A percentile compares a stretch with the other conserved stretches of the same genome.
These are phyloP conservation scores for Tetradesmus obliquus DNA, from an alignment of 139 green algal genomes.

Conservation along the genomic window DNA sequence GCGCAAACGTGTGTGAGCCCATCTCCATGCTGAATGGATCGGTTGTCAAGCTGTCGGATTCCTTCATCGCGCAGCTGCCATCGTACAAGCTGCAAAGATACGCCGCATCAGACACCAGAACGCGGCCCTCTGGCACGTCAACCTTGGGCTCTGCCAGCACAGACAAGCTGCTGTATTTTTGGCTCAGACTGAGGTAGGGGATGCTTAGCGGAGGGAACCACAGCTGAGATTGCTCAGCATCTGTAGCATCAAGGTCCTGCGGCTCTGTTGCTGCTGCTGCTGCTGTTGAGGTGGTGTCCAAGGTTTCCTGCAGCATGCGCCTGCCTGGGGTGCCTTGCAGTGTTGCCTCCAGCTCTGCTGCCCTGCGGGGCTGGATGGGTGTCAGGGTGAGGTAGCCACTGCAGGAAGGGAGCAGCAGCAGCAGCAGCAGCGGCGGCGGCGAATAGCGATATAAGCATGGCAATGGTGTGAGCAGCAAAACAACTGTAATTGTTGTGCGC, in stretches of 20 bases:
- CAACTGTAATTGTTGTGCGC: no score
- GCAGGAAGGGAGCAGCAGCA: background rate
- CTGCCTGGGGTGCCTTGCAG: background rate
- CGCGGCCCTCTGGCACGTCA: background rate
- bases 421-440: background rate
- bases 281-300: background rate
- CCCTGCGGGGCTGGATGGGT: background rate
- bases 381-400: slow-evolving; percentile 26
- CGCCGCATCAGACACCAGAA: background rate
- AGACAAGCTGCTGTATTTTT: slow-evolving; percentile 15
- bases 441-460: no score
- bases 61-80: background rate
- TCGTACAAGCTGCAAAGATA: slow-evolving; percentile 1
- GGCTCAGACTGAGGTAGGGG: slow-evolving; percentile 10
- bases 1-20: background rate
- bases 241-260: background rate
- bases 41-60: background rate
- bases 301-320: slow-evolving; percentile 1
- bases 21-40: background rate
- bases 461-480: no score
- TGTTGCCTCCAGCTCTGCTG: background rate
- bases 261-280: background rate
- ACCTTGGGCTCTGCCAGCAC: background rate
- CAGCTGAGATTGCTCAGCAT: background rate
- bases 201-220: background rate